Evolutionary conservation across 305 asterid genomes (phyloP), one percentile per base, ranked within the genome.

Genomic region (Stenogyne calaminthoides): DNA sequence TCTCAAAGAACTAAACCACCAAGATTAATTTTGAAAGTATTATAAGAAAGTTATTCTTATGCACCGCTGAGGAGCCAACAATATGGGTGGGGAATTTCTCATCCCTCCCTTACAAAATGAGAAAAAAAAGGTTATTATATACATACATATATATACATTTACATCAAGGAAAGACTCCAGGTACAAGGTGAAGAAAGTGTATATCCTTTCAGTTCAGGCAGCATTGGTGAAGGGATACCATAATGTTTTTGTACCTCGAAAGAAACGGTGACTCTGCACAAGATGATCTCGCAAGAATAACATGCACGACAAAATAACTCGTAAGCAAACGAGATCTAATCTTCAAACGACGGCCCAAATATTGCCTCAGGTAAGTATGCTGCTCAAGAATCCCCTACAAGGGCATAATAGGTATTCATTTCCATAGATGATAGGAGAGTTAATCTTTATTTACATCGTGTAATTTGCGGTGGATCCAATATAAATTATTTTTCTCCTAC

Each of bases 371-470:
- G 7, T 9, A 27, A 92, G 76, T 67, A 89, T 79, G 77, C 92
- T 77, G 77, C 92, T 91, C 78, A 93, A 85, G 84, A 87, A 87
- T 55, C 91, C 93, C 98, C 98, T 93, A 54, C 59, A 79, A 72
- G 61, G 64, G 25, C 27, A 15, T 61, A 56, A 67, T 27, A 57
- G 36, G 27, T 51, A 76, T 29, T 72, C 73, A 54, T 4, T 36
- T 40, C 27, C 14, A 69, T 11, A 67, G 59, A 75, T 19, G 34
- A 29, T 70, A 64, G 63, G 60, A 25, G 29, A 25, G 29, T 25
- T 25, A 1, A 25, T 25, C 1, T 25, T 25, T 25, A 25, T 25
- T 25, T 2, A 25, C 2, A 3, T 25, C 29, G 3, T 25, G 3
- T 25, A 25, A 25, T 25, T 25, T 25, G 29, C 3, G 25, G 29